A percentile compares a stretch with the other conserved stretches of the same genome.
These are phyloP conservation scores for Chlamydomonas incerta DNA, from an alignment of 139 green algal species.

Conservation along the genomic window DNA sequence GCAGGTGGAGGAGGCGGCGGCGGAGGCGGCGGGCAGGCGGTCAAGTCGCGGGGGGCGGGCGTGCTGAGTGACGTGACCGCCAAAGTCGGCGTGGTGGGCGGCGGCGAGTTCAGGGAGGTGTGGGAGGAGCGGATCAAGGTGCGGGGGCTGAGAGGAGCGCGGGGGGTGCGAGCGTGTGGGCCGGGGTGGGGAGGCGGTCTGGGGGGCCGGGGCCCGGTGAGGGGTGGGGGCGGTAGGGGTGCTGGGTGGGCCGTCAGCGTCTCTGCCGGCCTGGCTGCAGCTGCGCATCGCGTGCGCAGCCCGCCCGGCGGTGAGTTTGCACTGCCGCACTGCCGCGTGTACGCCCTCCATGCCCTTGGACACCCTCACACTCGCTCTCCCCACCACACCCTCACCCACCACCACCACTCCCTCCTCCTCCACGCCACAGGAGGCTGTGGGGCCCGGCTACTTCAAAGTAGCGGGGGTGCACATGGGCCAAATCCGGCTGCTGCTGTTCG, in stretches of 20 bases:
- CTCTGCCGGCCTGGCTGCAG: too few species aligned
- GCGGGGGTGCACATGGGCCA: slow-evolving; percentile 71
- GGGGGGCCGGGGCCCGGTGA: too few species aligned
- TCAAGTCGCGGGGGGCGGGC: slow-evolving; percentile 11
- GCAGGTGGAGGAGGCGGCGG: background rate
- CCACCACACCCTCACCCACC: background rate
- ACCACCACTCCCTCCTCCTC: background rate
- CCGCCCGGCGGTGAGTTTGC: too few species aligned
- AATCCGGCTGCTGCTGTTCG: slow-evolving; percentile 74
- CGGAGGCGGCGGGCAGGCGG: background rate
- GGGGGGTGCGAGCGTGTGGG: too few species aligned
- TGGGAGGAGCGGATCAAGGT: slow-evolving; percentile 58
- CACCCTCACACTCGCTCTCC: too few species aligned
- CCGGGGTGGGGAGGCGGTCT: too few species aligned
- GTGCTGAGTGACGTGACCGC: slow-evolving; percentile 22
- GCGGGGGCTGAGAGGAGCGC: too few species aligned
- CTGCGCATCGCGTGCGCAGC: too few species aligned
- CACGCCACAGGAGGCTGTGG: slow-evolving; percentile 44
- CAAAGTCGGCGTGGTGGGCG: slow-evolving; percentile 6
- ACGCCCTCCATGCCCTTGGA: too few species aligned
- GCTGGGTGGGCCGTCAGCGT: too few species aligned
- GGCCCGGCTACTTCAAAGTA: slow-evolving; percentile 54
- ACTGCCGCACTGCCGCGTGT: too few species aligned
- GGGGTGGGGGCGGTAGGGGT: too few species aligned
- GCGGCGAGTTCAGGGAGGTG: slow-evolving; percentile 39